Evolutionary conservation across 2,329 filamentous ascomycete species (phyloP).

Genomic region (Cercospora citrullina): DNA sequence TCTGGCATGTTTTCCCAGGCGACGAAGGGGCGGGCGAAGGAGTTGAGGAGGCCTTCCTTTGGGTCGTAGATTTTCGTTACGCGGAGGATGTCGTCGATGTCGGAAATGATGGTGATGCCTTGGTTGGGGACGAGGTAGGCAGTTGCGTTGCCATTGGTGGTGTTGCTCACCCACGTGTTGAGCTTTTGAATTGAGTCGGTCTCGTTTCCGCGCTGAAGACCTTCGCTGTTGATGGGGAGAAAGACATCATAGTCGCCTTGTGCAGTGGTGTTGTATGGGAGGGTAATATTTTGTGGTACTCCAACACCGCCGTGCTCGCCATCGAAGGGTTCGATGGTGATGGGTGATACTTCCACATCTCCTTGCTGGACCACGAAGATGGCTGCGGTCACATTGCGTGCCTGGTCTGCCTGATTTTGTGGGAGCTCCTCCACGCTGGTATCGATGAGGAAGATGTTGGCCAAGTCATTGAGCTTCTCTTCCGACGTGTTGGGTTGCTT

Average conservation of each 20-base stretch:
- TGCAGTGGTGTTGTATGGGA: constrained; percentile 65
- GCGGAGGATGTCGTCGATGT: constrained; percentile 80
- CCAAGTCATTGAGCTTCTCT: constrained; percentile 65
- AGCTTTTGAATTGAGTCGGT: constrained; percentile 66
- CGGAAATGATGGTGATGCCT: constrained; percentile 71
- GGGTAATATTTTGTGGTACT: constrained; percentile 59
- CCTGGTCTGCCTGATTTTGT: constrained; percentile 61
- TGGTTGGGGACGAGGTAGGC: constrained; percentile 71
- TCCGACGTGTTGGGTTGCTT: constrained; percentile 70
- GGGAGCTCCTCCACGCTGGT: constrained; percentile 62
- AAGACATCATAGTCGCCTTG: constrained; percentile 75
- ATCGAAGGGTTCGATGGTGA: constrained; percentile 62
- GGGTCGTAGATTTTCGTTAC: constrained; percentile 78
- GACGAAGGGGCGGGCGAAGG: constrained; percentile 69
- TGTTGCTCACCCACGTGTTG: constrained; percentile 65
- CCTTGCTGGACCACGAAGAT: constrained; percentile 76
- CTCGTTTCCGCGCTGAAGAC: constrained; percentile 63
- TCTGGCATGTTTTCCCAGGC: constrained; percentile 79
- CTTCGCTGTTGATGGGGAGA: constrained; percentile 61
- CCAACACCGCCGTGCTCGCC: constrained; percentile 50
- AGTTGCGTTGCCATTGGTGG: constrained; percentile 69
- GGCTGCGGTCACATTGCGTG: constrained; percentile 69
- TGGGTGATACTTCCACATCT: constrained; percentile 59
- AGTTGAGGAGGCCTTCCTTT: constrained; percentile 71
- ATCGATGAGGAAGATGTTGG: constrained; percentile 69